A percentile compares a stretch with the other conserved stretches of the same genome.
Conservation (phyloP, 768 basidiomycete genomes). For the Calocybe indica region DNA sequence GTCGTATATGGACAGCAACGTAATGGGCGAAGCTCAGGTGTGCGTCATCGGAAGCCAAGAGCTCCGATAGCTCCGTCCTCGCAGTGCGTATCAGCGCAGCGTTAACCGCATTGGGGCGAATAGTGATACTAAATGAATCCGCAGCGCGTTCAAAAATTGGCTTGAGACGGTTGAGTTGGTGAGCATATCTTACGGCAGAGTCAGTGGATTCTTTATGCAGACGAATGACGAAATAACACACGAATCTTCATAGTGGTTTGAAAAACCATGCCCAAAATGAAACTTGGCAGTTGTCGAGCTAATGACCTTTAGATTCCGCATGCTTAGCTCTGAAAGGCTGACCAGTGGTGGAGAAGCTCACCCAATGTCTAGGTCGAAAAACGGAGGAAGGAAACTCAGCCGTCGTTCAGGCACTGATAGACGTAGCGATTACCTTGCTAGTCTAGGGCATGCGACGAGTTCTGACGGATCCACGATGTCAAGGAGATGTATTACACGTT, state of each 20-base stretch:
- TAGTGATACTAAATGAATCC: conserved; percentile 43
- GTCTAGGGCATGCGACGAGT: conserved; percentile 66
- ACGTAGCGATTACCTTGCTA: conserved; percentile 41
- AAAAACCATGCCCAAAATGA: conserved; percentile 53
- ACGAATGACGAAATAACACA: conserved; percentile 27
- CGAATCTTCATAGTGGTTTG: conserved; percentile 58
- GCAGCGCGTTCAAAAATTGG: conserved; percentile 45
- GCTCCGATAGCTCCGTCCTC: conserved; percentile 35
- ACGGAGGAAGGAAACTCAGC: conserved; percentile 1
- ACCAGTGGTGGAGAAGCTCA: conserved; percentile 16
- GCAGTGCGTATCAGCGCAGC: conserved; percentile 42
- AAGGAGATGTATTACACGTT: neutral
- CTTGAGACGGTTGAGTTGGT: conserved; percentile 46
- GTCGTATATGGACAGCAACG: conserved; percentile 56
- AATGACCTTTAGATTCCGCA: conserved; percentile 37
- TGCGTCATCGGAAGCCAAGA: conserved; percentile 11
- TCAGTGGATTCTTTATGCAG: neutral
- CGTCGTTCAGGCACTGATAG: conserved; percentile 8
- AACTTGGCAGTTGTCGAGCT: conserved; percentile 61
- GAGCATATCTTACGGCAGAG: conserved; percentile 37
- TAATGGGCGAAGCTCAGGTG: conserved; percentile 22
- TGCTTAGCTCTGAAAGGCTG: no score
- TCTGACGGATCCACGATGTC: conserved; percentile 30
- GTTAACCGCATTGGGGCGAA: conserved; percentile 45
- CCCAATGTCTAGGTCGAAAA: conserved; percentile 50